Base-by-base conservation (phyloP, 1,284 basidiomycete genomes). In the Coniferiporia sulphurascens region DNA sequence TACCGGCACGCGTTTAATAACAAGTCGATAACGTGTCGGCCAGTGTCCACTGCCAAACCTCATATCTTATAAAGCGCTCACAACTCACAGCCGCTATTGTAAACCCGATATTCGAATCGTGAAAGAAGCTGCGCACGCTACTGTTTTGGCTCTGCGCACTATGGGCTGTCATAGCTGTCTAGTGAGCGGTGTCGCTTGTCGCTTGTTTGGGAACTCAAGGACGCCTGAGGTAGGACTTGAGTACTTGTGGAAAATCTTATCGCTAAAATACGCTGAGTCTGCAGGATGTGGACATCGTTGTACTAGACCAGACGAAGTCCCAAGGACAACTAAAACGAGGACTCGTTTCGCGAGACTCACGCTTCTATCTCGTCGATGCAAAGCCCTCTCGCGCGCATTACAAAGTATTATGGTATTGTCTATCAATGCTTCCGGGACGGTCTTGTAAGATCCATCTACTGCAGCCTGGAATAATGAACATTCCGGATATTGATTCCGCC, bases 371-470 rank as follows among this genome's bases (percentile, higher is more conserved):
- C 52, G 65, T 78, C 6, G 64, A 70, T 0, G 73, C 80, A 3
- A 70, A 67, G 38, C 73, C 76, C 62, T 72, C 70, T 8, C 55
- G 55, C 4, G 77, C 77, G 10, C 74, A 76, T 0, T 79, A 80
- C 67, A 69, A 70, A 32, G 76, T 82, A 0, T 70, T 83, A 0
- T 81, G 76, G 73, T 79, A 74, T 66, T 65, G 68, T 19, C 64
- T 78, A 27, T 56, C 55, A 12, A 17, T n/a, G 38, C 12, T 4
- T 41, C 62, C 52, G 7, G 34, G 52, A 34, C 62, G 67, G 22
- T 62, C 65, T 32, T 79, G 80, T 67, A 83, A 83, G 67, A 77
- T 84, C 50, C 81, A 83, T 65, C 71, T 84, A 56, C 75, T 83
- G 44, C 55, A 74, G 22, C 79, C 81, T 0, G 77, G 78, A 0